Percentiles rank a stretch among this genome's conserved stretches.
Evolutionary conservation across 768 basidiomycete genomes (phyloP).

Genomic region (Trametes sanguinea): DNA sequence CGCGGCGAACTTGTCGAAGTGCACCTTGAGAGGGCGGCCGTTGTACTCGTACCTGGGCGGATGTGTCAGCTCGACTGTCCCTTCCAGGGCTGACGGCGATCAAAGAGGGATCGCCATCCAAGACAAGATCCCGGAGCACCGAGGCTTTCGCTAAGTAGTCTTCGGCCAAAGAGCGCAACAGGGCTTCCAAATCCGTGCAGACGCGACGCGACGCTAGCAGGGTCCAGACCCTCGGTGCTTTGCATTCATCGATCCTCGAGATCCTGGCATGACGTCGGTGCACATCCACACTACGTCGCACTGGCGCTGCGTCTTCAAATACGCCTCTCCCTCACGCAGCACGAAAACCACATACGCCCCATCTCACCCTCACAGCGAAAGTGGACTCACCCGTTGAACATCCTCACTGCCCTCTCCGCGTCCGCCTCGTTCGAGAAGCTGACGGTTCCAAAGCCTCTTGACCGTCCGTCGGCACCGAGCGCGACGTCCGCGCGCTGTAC

Average conservation of each 20-base stretch:
- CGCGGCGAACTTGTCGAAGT: constrained; percentile 79
- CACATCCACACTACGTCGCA: background rate
- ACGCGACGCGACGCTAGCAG: background rate
- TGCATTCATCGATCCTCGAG: too few species aligned
- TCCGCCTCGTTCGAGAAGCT: constrained; percentile 82
- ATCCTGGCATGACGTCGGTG: background rate
- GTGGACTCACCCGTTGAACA: constrained; percentile 84
- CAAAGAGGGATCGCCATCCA: too few species aligned
- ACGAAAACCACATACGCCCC: too few species aligned
- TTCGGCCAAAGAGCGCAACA: background rate
- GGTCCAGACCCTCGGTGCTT: background rate
- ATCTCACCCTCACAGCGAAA: background rate
- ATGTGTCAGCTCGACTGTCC: background rate
- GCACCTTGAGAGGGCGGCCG: constrained; percentile 85
- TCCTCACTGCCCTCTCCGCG: constrained; percentile 77
- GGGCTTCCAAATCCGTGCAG: background rate
- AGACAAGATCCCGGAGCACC: background rate
- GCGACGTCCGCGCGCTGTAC: constrained; percentile 91
- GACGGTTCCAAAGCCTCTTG: constrained; percentile 92
- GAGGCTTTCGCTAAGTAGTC: background rate
- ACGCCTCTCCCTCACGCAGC: background rate
- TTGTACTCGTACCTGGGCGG: constrained; percentile 77
- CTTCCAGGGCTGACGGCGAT: too few species aligned
- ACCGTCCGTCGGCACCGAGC: constrained; percentile 80
- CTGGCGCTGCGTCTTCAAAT: background rate